phyloP scores from a whole-genome alignment of 768 basidiomycete genomes.

The Dentipellis fragilis region DNA sequence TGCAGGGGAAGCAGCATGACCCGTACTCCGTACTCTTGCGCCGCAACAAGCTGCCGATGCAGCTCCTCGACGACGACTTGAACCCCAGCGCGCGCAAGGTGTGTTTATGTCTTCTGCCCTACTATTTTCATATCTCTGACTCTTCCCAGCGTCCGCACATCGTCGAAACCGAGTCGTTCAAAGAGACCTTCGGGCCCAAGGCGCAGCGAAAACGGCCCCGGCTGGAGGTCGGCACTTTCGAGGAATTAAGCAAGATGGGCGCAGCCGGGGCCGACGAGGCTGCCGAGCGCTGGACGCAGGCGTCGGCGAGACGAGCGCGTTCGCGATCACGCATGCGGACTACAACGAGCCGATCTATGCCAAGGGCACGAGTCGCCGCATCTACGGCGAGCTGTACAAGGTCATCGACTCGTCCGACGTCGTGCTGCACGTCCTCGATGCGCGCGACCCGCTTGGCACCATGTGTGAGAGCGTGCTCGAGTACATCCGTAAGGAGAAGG shows the following conservation, averaged over 20 bases:
- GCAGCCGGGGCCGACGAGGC: slow-evolving; percentile 46
- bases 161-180: slow-evolving; percentile 91
- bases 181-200: slow-evolving; percentile 92
- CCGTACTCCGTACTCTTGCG: slow-evolving; percentile 93
- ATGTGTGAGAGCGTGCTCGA: slow-evolving; percentile 91
- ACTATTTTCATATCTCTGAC: too few species aligned
- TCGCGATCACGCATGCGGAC: slow-evolving; percentile 58
- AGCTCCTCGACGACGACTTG: slow-evolving; percentile 80
- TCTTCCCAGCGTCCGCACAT: slow-evolving; percentile 90
- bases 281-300: slow-evolving; percentile 31
- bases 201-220: slow-evolving; percentile 87
- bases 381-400: slow-evolving; percentile 98
- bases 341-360: slow-evolving; percentile 85
- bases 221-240: slow-evolving; percentile 83
- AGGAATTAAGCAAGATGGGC: slow-evolving; percentile 71
- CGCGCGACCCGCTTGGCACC: slow-evolving; percentile 91
- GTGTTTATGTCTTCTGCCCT: slow-evolving; percentile 5
- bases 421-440: slow-evolving; percentile 89
- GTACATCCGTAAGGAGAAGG: slow-evolving; percentile 90
- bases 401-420: slow-evolving; percentile 99
- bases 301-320: slow-evolving; percentile 30
- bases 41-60: slow-evolving; percentile 96
- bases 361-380: slow-evolving; percentile 91
- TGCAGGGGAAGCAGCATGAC: slow-evolving; percentile 77
- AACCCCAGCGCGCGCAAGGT: slow-evolving; percentile 77